A percentile compares a stretch with the other conserved stretches of the same genome.
Conservation (phyloP, 1,284 basidiomycete genomes). For the Tilletiopsis washingtonensis region DNA sequence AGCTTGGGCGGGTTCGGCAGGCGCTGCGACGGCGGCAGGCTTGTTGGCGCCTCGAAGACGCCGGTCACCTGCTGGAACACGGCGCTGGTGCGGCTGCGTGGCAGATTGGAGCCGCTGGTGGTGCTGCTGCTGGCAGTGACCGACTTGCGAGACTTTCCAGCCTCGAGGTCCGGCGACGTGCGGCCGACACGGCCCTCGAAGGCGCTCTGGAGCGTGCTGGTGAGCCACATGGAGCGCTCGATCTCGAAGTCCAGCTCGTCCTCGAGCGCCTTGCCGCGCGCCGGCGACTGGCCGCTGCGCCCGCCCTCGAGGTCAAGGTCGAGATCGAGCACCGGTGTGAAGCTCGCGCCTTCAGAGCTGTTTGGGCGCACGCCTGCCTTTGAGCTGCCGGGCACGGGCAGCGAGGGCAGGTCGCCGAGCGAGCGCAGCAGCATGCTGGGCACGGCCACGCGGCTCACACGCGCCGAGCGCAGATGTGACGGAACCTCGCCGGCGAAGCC, state of each 20-base stretch:
- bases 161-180: not conserved
- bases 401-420: constrained; percentile 6
- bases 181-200: not conserved
- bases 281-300: not conserved
- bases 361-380: too few species aligned
- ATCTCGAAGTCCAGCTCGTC: constrained; percentile 4
- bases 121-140: not conserved
- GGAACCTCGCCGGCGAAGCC: not conserved
- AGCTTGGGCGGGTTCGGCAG: too few species aligned
- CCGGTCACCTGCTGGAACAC: not conserved
- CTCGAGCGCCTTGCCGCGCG: not conserved
- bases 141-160: not conserved
- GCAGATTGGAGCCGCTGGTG: not conserved
- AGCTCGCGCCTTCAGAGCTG: not conserved
- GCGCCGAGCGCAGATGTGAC: not conserved
- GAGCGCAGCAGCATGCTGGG: constrained; percentile 1
- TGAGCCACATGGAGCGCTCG: constrained; percentile 1
- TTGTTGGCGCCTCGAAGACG: not conserved
- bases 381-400: not conserved
- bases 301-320: not conserved
- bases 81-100: not conserved
- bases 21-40: not conserved
- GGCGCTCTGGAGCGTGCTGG: not conserved
- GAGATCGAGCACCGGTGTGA: constrained; percentile 1
- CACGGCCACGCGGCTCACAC: not conserved